Conservation (phyloP, 495 filamentous ascomycete species). For the Xylaria grammica region DNA sequence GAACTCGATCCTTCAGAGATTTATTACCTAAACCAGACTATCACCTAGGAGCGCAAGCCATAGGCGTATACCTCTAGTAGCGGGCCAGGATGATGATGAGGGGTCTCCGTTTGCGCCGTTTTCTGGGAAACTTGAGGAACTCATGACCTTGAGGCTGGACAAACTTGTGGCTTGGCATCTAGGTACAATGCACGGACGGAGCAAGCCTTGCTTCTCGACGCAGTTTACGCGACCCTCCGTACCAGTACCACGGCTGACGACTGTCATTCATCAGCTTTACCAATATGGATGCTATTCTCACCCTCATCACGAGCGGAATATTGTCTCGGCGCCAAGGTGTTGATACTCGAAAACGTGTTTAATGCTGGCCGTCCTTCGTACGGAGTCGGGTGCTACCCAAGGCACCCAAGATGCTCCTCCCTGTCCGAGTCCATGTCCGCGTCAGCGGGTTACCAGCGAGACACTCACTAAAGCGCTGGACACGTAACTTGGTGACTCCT, state of each 20-base stretch:
- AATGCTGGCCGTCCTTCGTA: not conserved
- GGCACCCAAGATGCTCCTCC: not conserved
- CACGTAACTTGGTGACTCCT: constrained; percentile 7
- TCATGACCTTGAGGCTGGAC: constrained; percentile 13
- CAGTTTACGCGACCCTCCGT: constrained; percentile 13
- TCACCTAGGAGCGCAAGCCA: not conserved
- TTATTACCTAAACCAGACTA: not conserved
- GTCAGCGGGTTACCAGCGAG: not conserved
- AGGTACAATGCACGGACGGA: constrained; percentile 1
- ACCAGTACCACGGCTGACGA: constrained; percentile 7
- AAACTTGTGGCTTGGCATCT: constrained; percentile 3
- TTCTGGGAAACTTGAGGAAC: not conserved
- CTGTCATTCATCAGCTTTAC: constrained; percentile 17
- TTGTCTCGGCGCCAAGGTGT: constrained; percentile 21
- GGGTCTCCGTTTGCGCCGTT: not conserved
- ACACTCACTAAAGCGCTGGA: not conserved
- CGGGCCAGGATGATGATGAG: not conserved
- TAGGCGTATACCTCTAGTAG: not conserved
- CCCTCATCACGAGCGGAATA: constrained; percentile 7
- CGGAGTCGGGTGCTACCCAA: not conserved
- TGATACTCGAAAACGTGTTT: not conserved
- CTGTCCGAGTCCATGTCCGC: constrained; percentile 6
- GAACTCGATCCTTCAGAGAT: not conserved
- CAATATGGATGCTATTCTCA: not conserved
- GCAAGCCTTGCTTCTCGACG: constrained; percentile 5